phyloP scores from a whole-genome alignment of 2,329 filamentous ascomycete genomes.

The Sclerotinia nivalis region DNA sequence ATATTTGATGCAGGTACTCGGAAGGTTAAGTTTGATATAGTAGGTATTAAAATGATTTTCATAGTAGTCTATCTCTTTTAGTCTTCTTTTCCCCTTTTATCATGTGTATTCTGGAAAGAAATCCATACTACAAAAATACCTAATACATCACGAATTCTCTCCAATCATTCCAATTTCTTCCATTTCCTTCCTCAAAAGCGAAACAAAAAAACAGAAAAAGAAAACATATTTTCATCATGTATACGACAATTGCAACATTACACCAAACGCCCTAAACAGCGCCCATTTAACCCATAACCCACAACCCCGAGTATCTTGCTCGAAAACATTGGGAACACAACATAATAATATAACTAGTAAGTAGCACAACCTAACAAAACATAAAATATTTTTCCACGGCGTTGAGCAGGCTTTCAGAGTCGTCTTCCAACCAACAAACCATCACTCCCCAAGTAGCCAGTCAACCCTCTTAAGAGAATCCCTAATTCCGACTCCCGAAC shows the following conservation, averaged over 20 bases:
- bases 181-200: no score
- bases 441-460: not conserved
- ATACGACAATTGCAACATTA: not conserved
- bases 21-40: no score
- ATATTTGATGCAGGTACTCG: no score
- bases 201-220: not conserved
- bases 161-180: no score
- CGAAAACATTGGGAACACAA: not conserved
- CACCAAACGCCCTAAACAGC: not conserved
- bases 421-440: not conserved
- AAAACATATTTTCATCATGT: not conserved
- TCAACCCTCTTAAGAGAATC: not conserved
- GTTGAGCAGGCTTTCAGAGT: not conserved
- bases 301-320: not conserved
- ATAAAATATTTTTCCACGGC: not conserved
- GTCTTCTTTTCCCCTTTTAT: no score
- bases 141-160: no score
- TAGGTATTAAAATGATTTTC: no score
- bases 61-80: no score
- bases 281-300: not conserved
- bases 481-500: not conserved
- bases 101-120: no score
- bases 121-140: no score
- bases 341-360: not conserved
- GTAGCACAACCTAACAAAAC: no score